Evolutionary conservation across 2,329 filamentous ascomycete species (phyloP).

Genomic region (Colletotrichum karsti): DNA sequence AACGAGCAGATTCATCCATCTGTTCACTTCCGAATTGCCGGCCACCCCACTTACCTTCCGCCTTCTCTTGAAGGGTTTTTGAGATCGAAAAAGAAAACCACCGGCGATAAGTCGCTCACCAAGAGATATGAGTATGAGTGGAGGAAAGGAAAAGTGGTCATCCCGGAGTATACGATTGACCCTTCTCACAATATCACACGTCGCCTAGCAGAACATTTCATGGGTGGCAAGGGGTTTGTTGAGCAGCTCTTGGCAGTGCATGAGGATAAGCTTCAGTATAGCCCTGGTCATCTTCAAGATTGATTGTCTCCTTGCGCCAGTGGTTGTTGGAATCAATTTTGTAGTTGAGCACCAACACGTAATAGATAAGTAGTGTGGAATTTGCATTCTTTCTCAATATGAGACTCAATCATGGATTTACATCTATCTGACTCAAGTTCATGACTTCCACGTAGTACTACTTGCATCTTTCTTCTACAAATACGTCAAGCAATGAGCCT

Average conservation of each 20-base stretch:
- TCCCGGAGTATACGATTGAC: constrained; percentile 21
- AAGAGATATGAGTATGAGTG: neutral
- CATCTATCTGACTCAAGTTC: no score
- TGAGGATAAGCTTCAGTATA: fast-evolving
- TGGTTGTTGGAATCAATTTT: no score
- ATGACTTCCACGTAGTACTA: no score
- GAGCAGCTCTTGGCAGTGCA: neutral
- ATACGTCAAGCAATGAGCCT: no score
- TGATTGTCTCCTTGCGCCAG: no score
- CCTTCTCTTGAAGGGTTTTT: neutral
- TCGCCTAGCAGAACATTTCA: neutral
- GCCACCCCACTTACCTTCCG: neutral
- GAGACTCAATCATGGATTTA: no score
- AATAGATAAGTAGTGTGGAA: no score
- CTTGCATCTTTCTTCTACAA: no score
- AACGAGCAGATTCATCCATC: constrained; percentile 23
- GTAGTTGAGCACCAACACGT: no score
- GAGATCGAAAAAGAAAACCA: neutral
- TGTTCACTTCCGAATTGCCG: neutral
- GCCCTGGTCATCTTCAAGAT: neutral
- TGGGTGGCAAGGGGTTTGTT: neutral
- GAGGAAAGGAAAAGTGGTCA: neutral
- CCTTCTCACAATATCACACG: neutral
- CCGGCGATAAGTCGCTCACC: neutral
- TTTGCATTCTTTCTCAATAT: no score